A percentile compares a stretch with the other conserved stretches of the same genome.
Conservation (phyloP, 2,329 filamentous ascomycete genomes). For the Bretziella fagacearum region DNA sequence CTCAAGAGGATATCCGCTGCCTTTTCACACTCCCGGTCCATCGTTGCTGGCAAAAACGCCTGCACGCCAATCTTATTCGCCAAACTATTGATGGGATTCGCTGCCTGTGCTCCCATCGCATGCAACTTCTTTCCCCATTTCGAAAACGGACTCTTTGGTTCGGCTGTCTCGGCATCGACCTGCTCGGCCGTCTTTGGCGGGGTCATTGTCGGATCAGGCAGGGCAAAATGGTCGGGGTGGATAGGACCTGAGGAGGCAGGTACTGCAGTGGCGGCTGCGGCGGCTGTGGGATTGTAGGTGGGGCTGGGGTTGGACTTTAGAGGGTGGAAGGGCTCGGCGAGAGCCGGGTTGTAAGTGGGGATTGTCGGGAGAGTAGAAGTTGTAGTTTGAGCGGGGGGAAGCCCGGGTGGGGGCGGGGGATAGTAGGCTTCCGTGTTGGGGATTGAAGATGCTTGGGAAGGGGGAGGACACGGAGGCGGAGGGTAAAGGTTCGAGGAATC, state of each 20-base stretch:
- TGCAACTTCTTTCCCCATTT: slow-evolving; percentile 15
- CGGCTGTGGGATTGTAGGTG: neutral
- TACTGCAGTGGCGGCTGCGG: neutral
- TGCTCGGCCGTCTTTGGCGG: neutral
- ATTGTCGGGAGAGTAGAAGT: neutral
- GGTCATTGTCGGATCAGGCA: neutral
- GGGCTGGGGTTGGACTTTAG: neutral
- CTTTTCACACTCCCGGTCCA: slow-evolving; percentile 86
- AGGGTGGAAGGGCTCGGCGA: slow-evolving; percentile 3
- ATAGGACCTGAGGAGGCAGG: neutral
- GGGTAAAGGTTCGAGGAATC: slow-evolving; percentile 15
- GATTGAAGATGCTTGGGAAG: slow-evolving; percentile 1
- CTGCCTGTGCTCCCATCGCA: slow-evolving; percentile 14
- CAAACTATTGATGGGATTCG: slow-evolving; percentile 54
- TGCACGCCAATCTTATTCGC: slow-evolving; percentile 71
- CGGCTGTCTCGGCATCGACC: neutral
- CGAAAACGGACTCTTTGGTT: slow-evolving; percentile 2
- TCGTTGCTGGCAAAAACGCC: slow-evolving; percentile 68
- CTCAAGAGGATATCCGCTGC: slow-evolving; percentile 66
- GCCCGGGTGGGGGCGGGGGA: neutral
- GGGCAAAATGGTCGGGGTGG: neutral
- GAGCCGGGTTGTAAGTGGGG: slow-evolving; percentile 4
- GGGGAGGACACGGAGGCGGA: slow-evolving; percentile 9
- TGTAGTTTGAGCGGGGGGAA: neutral
- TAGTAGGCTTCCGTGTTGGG: slow-evolving; percentile 14